These are phyloP conservation scores for Fusarium marasasianum DNA, from an alignment of 2,329 filamentous ascomycete species.

Conservation along the genomic window DNA sequence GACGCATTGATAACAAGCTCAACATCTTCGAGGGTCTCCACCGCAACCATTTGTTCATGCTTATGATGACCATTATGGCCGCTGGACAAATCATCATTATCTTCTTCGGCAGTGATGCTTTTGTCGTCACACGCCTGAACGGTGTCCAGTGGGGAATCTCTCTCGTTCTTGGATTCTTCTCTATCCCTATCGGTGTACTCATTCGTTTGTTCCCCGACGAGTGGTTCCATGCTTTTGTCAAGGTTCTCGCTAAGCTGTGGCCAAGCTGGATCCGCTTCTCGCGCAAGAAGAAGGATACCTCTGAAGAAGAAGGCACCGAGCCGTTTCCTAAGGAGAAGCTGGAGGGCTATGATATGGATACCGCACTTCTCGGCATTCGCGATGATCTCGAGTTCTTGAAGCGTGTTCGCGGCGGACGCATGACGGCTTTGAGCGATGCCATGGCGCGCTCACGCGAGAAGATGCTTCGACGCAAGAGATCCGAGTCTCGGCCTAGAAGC, in stretches of 20 bases:
- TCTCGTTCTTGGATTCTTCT: conserved; percentile 77
- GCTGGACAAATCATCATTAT: conserved; percentile 36
- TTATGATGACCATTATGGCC: conserved; percentile 47
- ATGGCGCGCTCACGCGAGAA: conserved; percentile 29
- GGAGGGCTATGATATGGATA: conserved; percentile 31
- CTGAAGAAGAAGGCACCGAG: conserved; percentile 19
- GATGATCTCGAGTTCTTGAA: conserved; percentile 34
- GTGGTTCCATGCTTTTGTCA: conserved; percentile 43
- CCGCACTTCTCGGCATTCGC: conserved; percentile 26
- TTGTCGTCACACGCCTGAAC: conserved; percentile 70
- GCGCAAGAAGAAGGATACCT: conserved; percentile 25
- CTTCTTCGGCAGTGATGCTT: conserved; percentile 66
- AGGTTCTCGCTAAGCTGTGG: conserved; percentile 17
- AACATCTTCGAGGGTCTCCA: conserved; percentile 82
- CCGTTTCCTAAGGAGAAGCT: conserved; percentile 14
- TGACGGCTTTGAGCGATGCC: conserved; percentile 28
- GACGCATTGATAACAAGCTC: conserved; percentile 81
- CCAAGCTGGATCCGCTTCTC: conserved; percentile 27
- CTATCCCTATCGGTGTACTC: conserved; percentile 76
- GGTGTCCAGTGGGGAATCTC: conserved; percentile 83
- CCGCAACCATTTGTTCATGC: conserved; percentile 30
- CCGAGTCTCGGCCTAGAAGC: conserved; percentile 30
- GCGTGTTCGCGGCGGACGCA: conserved; percentile 29
- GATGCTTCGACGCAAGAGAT: conserved; percentile 33
- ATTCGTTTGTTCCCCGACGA: conserved; percentile 80